Conservation (phyloP, 129 eudicot genomes). For the Helichrysum umbraculigerum region DNA sequence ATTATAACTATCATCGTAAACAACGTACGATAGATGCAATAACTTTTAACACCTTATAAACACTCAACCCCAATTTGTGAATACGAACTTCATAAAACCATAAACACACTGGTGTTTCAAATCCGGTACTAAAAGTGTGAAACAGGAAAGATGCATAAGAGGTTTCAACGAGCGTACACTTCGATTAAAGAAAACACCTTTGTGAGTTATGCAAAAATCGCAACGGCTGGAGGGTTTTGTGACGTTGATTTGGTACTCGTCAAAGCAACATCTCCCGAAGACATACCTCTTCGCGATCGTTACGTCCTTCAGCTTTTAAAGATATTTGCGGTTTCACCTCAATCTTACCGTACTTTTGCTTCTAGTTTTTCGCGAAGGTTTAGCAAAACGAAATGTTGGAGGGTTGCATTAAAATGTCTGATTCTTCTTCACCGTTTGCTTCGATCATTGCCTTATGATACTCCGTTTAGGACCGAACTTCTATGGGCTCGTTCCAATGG, state of each 20-base stretch:
- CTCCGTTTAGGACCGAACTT: conserved; percentile 52
- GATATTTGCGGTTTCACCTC: conserved; percentile 51
- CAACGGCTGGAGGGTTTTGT: conserved; percentile 68
- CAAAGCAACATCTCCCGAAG: conserved; percentile 77
- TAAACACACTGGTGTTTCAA: background rate
- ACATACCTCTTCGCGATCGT: conserved; percentile 56
- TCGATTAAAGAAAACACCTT: conserved; percentile 52
- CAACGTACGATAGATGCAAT: conserved; percentile 19
- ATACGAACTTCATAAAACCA: conserved; percentile 18
- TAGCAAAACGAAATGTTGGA: conserved; percentile 55
- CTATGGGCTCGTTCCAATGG: conserved; percentile 53
- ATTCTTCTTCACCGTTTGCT: conserved; percentile 72
- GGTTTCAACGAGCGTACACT: conserved; percentile 49
- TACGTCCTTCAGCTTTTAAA: conserved; percentile 61
- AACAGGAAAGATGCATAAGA: conserved; percentile 45
- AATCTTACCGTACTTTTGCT: conserved; percentile 48
- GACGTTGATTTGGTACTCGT: conserved; percentile 54
- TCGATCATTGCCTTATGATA: conserved; percentile 46
- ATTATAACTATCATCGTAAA: no score
- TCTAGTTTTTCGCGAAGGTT: conserved; percentile 51
- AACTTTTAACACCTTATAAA: conserved; percentile 21
- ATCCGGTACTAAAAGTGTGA: no score
- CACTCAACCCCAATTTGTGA: conserved; percentile 15
- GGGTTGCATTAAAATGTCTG: conserved; percentile 70
- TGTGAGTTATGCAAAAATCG: conserved; percentile 63